A percentile compares a stretch with the other conserved stretches of the same genome.
These are phyloP conservation scores for Epichloe elymi DNA, from an alignment of 2,329 filamentous ascomycete species.

Conservation along the genomic window DNA sequence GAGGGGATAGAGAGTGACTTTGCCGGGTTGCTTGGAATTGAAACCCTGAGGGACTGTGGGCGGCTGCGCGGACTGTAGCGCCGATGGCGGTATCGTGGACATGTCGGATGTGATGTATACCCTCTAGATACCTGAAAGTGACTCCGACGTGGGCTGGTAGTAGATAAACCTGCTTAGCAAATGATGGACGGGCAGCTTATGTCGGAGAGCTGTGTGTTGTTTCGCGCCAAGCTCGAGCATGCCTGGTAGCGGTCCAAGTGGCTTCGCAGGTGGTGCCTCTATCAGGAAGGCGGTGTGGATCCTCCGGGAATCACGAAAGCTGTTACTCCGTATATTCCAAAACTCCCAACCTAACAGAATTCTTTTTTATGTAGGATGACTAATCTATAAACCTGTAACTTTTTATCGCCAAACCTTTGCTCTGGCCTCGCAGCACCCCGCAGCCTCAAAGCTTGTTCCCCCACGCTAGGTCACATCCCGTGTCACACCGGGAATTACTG, in stretches of 20 bases:
- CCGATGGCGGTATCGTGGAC: slow-evolving; percentile 70
- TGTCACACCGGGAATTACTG: too few relatives aligned
- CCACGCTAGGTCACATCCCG: too few relatives aligned
- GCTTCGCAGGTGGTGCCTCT: too few relatives aligned
- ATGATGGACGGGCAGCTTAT: neutral
- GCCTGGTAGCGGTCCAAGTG: too few relatives aligned
- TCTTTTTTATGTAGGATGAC: too few relatives aligned
- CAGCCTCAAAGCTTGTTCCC: too few relatives aligned
- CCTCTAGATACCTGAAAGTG: neutral
- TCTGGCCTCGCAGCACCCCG: too few relatives aligned
- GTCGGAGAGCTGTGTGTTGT: neutral
- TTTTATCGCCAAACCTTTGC: too few relatives aligned
- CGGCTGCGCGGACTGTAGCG: slow-evolving; percentile 64
- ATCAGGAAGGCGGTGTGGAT: neutral
- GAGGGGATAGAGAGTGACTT: slow-evolving; percentile 83
- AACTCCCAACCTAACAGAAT: too few relatives aligned
- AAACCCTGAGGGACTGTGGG: slow-evolving; percentile 73
- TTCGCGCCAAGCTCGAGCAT: neutral
- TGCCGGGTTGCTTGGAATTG: slow-evolving; percentile 76
- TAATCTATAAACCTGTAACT: too few relatives aligned
- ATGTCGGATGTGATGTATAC: slow-evolving; percentile 30
- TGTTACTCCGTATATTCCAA: too few relatives aligned
- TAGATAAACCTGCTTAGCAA: neutral
- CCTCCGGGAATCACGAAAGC: too few relatives aligned
- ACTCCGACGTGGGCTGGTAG: neutral